Percentiles rank a stretch among this genome's conserved stretches.
Conservation (phyloP, 78 protist species). For the Thecamonas trahens region DNA sequence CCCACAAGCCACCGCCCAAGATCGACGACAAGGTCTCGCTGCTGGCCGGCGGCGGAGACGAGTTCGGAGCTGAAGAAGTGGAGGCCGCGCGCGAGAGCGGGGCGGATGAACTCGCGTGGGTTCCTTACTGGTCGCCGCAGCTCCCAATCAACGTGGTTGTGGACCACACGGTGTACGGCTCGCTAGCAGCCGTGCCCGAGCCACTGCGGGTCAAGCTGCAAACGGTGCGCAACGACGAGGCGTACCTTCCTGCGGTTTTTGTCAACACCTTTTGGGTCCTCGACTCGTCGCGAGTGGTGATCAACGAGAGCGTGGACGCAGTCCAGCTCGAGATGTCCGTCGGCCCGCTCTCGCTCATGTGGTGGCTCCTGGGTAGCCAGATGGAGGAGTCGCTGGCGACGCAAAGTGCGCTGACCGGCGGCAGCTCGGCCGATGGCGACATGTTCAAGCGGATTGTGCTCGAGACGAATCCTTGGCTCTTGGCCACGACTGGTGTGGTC, state of each 20-base stretch:
- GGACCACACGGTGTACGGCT: conserved; percentile 30
- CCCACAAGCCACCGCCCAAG: too few relatives aligned
- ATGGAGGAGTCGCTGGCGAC: conserved; percentile 10
- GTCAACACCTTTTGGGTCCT: conserved; percentile 70
- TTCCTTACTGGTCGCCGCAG: conserved; percentile 55
- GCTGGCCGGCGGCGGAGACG: too few relatives aligned
- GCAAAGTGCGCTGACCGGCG: neutral
- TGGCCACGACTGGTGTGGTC: conserved; percentile 70
- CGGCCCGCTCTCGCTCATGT: neutral
- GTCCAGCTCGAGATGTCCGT: conserved; percentile 20
- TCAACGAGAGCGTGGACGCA: conserved; percentile 42
- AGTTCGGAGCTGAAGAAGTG: too few relatives aligned
- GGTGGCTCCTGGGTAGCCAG: conserved; percentile 1
- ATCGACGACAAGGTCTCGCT: too few relatives aligned
- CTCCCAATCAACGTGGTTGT: conserved; percentile 42
- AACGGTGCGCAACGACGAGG: conserved; percentile 8
- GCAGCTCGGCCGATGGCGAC: neutral
- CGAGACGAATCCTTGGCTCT: conserved; percentile 71
- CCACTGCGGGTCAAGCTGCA: conserved; percentile 1
- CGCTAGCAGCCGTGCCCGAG: neutral
- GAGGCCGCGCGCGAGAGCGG: too few relatives aligned
- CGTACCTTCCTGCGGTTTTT: conserved; percentile 46
- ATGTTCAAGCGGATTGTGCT: conserved; percentile 45
- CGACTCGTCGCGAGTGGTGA: conserved; percentile 12
- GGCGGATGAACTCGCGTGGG: neutral